Evolutionary conservation across 164 flowering plant genomes (phyloP), one percentile per base, ranked within the genome.

Genomic region (Sedum album): DNA sequence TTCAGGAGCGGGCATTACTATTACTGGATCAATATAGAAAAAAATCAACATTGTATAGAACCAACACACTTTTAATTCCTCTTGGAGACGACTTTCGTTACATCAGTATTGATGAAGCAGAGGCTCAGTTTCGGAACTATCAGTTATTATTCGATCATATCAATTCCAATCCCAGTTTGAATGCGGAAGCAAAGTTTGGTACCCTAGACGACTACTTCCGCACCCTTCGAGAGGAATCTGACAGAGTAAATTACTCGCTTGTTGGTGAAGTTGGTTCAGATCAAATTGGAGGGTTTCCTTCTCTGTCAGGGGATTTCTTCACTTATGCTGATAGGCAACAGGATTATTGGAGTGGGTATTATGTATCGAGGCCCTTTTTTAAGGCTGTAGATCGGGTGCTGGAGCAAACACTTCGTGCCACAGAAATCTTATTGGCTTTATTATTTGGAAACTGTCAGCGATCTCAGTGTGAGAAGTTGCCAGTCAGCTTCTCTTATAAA

Each of bases 271-370:
- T 83, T 60, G 99, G 97, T 21, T 95, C 99, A 28, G 82, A 77
- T 65, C 85, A 87, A 75, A 71, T 92, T 65, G 84, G 69, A 62
- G 97, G 99, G 21, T 90, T 95, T 68, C 96, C 99, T 36, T 86
- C 97, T 48, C 79, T 95, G 10, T 84, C 99, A 2, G 99, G 99
- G 63, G 99, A 95, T 72, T 95, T 95, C 81, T 95, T 95, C 68
- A 95, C 99, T 23, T 95, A 92, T 77, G 93, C 99, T 73, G 99
- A 95, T 77, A 79, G 99, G 62, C 81, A 88, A 73, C 83, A 88
- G 64, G 99, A 95, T 72, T 95, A 95, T 68, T 95, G 99, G 97
- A 95, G 99, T 79, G 99, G 99, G 30, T 95, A 95, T 82, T 95
- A 92, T 81, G 99, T 92, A 44, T 95, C 99, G 28, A 86, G 97